Evolutionary conservation across 805 yeast species (phyloP).

Genomic region (Yamadazyma insecticola): DNA sequence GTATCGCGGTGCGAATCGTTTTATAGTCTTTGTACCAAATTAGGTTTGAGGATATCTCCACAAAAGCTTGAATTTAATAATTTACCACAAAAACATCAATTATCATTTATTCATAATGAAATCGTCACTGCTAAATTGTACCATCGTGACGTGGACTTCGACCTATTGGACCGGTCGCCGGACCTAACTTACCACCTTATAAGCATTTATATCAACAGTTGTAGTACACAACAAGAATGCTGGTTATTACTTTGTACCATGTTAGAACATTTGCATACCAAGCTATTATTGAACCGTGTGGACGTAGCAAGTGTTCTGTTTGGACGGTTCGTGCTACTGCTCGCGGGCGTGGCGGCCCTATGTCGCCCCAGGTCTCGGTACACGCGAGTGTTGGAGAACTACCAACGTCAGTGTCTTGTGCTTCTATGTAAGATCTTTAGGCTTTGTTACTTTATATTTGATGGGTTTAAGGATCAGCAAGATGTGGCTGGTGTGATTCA

Average conservation of each 20-base stretch:
- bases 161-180: no score
- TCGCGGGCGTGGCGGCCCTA: slow-evolving; percentile 14
- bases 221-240: slow-evolving; percentile 17
- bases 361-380: slow-evolving; percentile 6
- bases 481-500: slow-evolving; percentile 5
- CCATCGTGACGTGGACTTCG: slow-evolving; percentile 19
- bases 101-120: slow-evolving; percentile 23
- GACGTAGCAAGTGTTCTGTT: slow-evolving; percentile 16
- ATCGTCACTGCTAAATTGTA: slow-evolving; percentile 10
- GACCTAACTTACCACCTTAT: no score
- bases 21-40: no score
- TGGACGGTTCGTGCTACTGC: slow-evolving; percentile 19
- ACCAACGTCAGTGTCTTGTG: slow-evolving; percentile 7
- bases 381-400: slow-evolving; percentile 7
- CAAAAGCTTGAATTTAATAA: slow-evolving; percentile 11
- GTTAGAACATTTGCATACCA: slow-evolving; percentile 15
- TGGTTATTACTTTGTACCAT: slow-evolving; percentile 27
- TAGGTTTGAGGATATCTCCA: no score
- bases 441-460: slow-evolving; percentile 18
- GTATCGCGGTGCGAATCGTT: no score
- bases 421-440: slow-evolving; percentile 13
- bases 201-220: no score
- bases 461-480: slow-evolving; percentile 30
- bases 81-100: slow-evolving; percentile 17
- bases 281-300: slow-evolving; percentile 16